phyloP scores from a whole-genome alignment of 2,329 filamentous ascomycete genomes.

The Chalara sp. region DNA sequence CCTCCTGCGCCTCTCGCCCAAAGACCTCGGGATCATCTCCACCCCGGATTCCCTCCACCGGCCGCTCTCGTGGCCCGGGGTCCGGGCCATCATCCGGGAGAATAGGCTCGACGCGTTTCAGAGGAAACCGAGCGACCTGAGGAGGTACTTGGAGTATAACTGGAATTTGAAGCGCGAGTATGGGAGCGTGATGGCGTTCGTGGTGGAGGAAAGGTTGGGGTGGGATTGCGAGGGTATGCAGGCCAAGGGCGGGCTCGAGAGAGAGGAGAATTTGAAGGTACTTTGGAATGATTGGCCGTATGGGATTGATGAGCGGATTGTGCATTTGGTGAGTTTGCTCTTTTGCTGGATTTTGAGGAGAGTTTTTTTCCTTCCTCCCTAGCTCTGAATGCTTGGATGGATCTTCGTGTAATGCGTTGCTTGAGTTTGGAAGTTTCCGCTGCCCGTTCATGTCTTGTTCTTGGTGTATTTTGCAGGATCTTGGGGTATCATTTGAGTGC shows the following conservation, averaged over 20 bases:
- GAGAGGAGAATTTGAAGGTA: slow-evolving; percentile 56
- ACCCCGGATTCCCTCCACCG: slow-evolving; percentile 63
- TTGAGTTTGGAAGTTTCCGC: too few species aligned
- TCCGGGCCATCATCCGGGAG: slow-evolving; percentile 48
- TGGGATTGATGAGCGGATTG: slow-evolving; percentile 68
- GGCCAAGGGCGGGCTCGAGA: slow-evolving; percentile 24
- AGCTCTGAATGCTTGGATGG: too few species aligned
- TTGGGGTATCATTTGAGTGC: too few species aligned
- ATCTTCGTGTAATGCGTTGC: too few species aligned
- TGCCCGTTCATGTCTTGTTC: too few species aligned
- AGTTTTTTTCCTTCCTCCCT: too few species aligned
- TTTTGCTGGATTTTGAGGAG: neutral
- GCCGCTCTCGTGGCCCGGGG: slow-evolving; percentile 61
- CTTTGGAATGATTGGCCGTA: slow-evolving; percentile 94
- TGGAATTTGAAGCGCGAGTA: slow-evolving; percentile 56
- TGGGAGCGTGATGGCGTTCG: slow-evolving; percentile 73
- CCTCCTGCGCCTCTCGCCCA: slow-evolving; percentile 54
- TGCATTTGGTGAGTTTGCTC: slow-evolving; percentile 49
- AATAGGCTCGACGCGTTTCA: slow-evolving; percentile 74
- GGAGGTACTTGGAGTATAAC: slow-evolving; percentile 69
- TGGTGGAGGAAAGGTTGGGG: slow-evolving; percentile 60
- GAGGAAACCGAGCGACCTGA: slow-evolving; percentile 67
- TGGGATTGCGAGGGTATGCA: slow-evolving; percentile 53
- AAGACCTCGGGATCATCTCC: slow-evolving; percentile 63
- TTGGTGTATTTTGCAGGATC: too few species aligned